Percentiles rank a stretch among this genome's conserved stretches.
phyloP scores from a whole-genome alignment of 345 rosid species.

The Lepidium africanum region DNA sequence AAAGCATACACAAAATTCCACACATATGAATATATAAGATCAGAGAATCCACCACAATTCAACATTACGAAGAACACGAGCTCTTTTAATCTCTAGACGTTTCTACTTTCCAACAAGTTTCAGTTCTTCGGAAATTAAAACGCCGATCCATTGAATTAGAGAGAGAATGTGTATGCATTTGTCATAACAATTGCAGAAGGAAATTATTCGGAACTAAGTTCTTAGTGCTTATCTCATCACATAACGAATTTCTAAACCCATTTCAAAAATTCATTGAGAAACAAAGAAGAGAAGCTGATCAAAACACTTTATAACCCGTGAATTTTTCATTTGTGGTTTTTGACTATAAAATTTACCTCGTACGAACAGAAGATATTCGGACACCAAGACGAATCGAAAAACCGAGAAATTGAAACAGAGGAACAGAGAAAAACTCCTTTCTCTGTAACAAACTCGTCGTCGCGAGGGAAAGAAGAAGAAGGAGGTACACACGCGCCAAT shows the following conservation, averaged over 20 bases:
- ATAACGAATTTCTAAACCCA: not conserved
- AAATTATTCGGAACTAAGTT: not conserved
- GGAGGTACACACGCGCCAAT: slow-evolving; percentile 25
- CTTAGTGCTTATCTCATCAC: not conserved
- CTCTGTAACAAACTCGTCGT: not conserved
- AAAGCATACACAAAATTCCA: not conserved
- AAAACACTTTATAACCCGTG: not conserved
- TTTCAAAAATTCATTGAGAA: not conserved
- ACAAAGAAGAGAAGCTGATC: not conserved
- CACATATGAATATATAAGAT: not conserved
- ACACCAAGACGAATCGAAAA: not conserved
- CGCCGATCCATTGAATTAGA: not conserved
- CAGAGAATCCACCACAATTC: not conserved
- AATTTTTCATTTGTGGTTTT: not conserved
- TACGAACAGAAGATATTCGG: not conserved
- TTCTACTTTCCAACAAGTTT: too few species aligned
- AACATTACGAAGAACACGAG: not conserved
- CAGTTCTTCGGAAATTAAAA: not conserved
- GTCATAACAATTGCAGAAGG: not conserved
- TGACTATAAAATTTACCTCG: slow-evolving; percentile 1
- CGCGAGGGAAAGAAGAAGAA: not conserved
- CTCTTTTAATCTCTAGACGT: too few species aligned
- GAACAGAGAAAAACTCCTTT: not conserved
- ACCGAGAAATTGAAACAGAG: not conserved
- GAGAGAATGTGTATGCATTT: not conserved